These are phyloP conservation scores for Coemansia reversa DNA, from an alignment of 192 early-diverging fungal genomes.

Conservation along the genomic window DNA sequence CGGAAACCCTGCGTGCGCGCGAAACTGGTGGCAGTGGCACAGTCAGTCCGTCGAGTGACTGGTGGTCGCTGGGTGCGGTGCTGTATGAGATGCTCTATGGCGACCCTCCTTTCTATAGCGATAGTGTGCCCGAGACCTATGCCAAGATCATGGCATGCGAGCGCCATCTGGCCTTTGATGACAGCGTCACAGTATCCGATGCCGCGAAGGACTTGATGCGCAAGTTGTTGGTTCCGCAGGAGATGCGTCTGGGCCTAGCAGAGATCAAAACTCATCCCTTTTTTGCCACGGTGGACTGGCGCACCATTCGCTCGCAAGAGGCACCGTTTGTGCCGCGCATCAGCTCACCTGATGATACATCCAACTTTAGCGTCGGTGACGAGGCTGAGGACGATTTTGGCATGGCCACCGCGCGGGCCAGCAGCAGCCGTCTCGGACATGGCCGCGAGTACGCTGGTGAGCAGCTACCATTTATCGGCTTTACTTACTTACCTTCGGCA, in stretches of 20 bases:
- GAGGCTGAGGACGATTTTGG: constrained; percentile 61
- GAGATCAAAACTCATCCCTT: constrained; percentile 68
- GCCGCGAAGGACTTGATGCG: constrained; percentile 71
- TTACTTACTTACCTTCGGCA: constrained; percentile 60
- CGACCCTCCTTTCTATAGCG: constrained; percentile 86
- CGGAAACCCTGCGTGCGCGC: constrained; percentile 86
- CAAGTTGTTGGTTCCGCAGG: constrained; percentile 69
- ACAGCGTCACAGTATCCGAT: constrained; percentile 58
- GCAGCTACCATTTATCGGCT: constrained; percentile 86
- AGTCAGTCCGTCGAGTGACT: constrained; percentile 81
- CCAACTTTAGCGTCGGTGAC: constrained; percentile 83
- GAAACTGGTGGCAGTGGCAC: constrained; percentile 61
- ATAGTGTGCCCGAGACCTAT: constrained; percentile 82
- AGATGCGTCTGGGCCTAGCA: constrained; percentile 67
- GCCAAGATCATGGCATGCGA: constrained; percentile 77
- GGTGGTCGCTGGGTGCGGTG: constrained; percentile 85
- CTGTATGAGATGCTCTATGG: constrained; percentile 83
- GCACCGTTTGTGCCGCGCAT: constrained; percentile 89
- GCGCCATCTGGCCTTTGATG: constrained; percentile 71
- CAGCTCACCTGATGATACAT: constrained; percentile 82
- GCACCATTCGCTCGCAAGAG: constrained; percentile 51
- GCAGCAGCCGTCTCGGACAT: constrained; percentile 50
- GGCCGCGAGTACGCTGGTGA: constrained; percentile 69
- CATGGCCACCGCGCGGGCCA: constrained; percentile 51
- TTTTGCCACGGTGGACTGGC: constrained; percentile 67